phyloP scores from a whole-genome alignment of 1,139 yeast genomes.

The Zygoascus hellenicus region DNA sequence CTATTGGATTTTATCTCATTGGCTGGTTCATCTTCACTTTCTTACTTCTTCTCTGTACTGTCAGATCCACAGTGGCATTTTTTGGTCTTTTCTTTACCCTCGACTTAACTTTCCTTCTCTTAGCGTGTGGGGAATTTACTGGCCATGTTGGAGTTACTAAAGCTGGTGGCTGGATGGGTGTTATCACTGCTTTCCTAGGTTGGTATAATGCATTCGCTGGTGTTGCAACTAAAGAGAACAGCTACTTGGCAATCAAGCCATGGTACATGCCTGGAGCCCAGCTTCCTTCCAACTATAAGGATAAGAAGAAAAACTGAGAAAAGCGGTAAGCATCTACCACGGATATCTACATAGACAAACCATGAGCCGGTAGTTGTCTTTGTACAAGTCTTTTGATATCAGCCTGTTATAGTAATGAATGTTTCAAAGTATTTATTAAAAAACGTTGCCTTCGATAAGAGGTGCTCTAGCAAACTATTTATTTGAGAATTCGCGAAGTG shows the following conservation, averaged over 20 bases:
- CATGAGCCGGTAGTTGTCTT: too few species aligned
- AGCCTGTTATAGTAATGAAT: too few species aligned
- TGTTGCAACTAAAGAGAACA: constrained; percentile 64
- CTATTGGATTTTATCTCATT: constrained; percentile 66
- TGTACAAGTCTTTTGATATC: too few species aligned
- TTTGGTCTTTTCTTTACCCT: constrained; percentile 61
- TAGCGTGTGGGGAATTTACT: constrained; percentile 55
- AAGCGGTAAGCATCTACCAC: too few species aligned
- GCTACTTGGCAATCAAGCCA: constrained; percentile 55
- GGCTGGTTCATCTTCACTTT: constrained; percentile 82
- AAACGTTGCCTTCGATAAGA: too few species aligned
- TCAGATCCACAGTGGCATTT: constrained; percentile 77
- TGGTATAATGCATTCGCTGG: constrained; percentile 93
- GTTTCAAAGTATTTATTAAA: too few species aligned
- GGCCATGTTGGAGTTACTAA: constrained; percentile 40
- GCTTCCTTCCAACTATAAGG: constrained; percentile 5
- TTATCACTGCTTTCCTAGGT: constrained; percentile 72
- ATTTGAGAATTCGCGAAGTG: too few species aligned
- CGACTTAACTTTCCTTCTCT: constrained; percentile 59
- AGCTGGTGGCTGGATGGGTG: constrained; percentile 79
- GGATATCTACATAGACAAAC: too few species aligned
- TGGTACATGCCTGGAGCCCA: constrained; percentile 33
- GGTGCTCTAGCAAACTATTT: too few species aligned
- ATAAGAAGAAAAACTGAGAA: constrained; percentile 1
- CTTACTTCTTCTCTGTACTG: constrained; percentile 58